These are phyloP conservation scores for Fusarium sp. DNA, from an alignment of 2,329 filamentous ascomycete genomes.

Conservation along the genomic window DNA sequence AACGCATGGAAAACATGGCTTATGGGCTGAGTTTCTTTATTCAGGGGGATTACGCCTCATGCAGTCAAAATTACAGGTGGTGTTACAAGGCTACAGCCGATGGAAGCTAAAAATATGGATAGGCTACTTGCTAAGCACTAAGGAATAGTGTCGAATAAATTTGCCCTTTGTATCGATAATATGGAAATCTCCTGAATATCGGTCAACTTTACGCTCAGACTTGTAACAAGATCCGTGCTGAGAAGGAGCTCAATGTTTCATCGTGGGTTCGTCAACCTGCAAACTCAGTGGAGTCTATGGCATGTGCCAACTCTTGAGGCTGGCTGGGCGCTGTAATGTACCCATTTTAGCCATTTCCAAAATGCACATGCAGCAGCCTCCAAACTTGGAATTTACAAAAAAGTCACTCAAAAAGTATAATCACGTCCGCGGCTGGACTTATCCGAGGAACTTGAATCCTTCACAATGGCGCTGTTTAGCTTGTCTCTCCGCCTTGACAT, in stretches of 20 bases:
- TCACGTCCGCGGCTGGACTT: not conserved
- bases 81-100: not conserved
- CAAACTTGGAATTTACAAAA: not conserved
- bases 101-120: not conserved
- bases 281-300: not conserved
- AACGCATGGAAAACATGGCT: not conserved
- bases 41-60: conserved; percentile 4
- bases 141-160: not conserved
- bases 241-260: conserved; percentile 21
- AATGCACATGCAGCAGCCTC: not conserved
- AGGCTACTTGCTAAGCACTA: not conserved
- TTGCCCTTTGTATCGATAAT: not conserved
- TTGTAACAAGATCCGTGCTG: conserved; percentile 7
- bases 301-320: conserved; percentile 4
- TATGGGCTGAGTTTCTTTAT: not conserved
- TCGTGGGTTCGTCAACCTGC: conserved; percentile 16
- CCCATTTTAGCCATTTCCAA: not conserved
- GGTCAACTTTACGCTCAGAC: not conserved
- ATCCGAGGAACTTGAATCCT: not conserved
- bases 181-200: conserved; percentile 5
- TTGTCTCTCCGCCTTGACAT: not conserved
- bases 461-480: not conserved
- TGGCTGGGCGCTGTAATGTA: conserved; percentile 10
- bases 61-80: not conserved
- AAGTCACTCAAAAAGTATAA: not conserved